Evolutionary conservation across 768 basidiomycete genomes (phyloP).

Genomic region (Pholiota conissans): DNA sequence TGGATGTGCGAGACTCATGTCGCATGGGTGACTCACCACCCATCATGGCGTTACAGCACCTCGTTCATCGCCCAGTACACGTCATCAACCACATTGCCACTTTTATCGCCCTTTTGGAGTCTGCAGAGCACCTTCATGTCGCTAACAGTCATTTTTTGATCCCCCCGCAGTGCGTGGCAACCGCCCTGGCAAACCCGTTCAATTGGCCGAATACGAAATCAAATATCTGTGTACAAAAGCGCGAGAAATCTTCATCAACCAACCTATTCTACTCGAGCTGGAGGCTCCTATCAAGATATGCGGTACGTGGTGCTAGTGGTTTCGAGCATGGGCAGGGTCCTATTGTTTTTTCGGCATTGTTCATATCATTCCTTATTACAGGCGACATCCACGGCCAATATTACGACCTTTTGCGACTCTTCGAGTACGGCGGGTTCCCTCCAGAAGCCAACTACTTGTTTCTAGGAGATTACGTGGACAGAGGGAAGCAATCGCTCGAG

Average conservation of each 20-base stretch:
- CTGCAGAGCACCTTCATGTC: constrained; percentile 8
- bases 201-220: constrained; percentile 98
- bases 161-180: constrained; percentile 79
- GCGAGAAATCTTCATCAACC: constrained; percentile 98
- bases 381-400: constrained; percentile 99
- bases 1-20: constrained; percentile 8
- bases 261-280: constrained; percentile 95
- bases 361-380: constrained; percentile 31
- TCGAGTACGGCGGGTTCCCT: constrained; percentile 99
- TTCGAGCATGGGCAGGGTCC: not conserved
- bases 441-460: constrained; percentile 99
- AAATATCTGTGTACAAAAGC: constrained; percentile 99
- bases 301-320: constrained; percentile 53
- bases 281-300: constrained; percentile 99
- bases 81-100: not conserved
- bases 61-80: not conserved
- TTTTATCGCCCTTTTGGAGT: constrained; percentile 6
- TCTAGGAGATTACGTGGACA: constrained; percentile 98
- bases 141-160: constrained; percentile 27
- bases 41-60: not conserved
- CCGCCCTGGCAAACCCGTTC: constrained; percentile 97
- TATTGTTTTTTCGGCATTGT: constrained; percentile 14
- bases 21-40: constrained; percentile 21
- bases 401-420: constrained; percentile 95
- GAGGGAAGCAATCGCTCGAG: constrained; percentile 98